Base-by-base conservation (phyloP, 176 grass and related monocot species). In the Oryza meridionalis region DNA sequence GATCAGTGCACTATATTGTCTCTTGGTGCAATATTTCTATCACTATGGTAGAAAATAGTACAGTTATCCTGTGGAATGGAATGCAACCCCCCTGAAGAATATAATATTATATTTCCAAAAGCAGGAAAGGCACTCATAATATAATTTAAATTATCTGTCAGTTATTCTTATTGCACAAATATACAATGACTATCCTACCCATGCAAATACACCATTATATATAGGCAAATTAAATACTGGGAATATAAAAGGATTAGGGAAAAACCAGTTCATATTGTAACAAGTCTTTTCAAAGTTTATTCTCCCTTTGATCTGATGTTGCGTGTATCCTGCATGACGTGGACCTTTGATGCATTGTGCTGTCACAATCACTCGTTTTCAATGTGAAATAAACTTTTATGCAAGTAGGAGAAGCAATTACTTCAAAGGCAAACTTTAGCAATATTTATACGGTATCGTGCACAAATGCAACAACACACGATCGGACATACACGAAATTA, bases 351-450 rank as follows among this genome's bases (percentile, higher is more conserved):
- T 55, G 51, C 55, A 65, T 32, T 64, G 50, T 49, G 80, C 65
- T 70, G 42, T 65, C 70, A 43, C 10, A 24, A 63, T 83, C 89
- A 71, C 16, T 84, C 76, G 81, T 75, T 90, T 80, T 76, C 85
- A 76, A 37, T 44, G 42, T 65, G 25, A 43, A 70, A 81, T 90
- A 90, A 31, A 83, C 64, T 80, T 21, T 80, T 21, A 70, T 53
- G 62, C 85, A 87, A 80, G 85, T 80, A 87, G 76, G 74, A 80
- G 80, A 87, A 84, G 76, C 76, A 26, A 75, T 90, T 80, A 87
- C 89, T 90, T 90, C 74, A 42, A 87, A 84, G 63, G 70, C 75
- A 84, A 82, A 15, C 76, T 87, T 90, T 45, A 53, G 25, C 67
- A 51, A 65, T 69, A 26, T 53, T 65, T 86, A 64, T 79, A 80